These are phyloP conservation scores for Amaranthus palmeri DNA, from an alignment of 148 eudicot genomes.

Conservation along the genomic window DNA sequence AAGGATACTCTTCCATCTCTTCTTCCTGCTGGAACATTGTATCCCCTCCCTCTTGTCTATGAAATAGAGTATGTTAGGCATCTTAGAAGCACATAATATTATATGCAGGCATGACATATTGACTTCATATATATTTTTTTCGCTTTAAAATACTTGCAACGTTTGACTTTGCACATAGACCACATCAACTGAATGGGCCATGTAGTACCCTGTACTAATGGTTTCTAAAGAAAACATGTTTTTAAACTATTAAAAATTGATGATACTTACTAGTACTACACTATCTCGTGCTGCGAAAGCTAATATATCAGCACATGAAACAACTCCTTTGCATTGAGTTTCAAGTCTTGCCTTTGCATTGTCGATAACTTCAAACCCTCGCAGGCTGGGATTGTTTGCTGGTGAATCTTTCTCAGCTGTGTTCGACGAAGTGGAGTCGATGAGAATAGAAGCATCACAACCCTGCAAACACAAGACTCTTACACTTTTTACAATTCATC, in stretches of 20 bases:
- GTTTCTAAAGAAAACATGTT: no score
- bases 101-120: no score
- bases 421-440: slow-evolving; percentile 60
- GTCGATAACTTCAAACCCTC: slow-evolving; percentile 77
- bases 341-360: slow-evolving; percentile 60
- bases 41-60: slow-evolving; percentile 22
- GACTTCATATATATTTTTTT: no score
- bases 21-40: slow-evolving; percentile 29
- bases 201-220: no score
- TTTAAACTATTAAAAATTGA: background rate
- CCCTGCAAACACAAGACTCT: slow-evolving; percentile 33
- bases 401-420: slow-evolving; percentile 74
- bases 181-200: no score
- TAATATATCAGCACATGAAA: slow-evolving; percentile 31
- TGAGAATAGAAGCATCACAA: slow-evolving; percentile 79
- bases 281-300: slow-evolving; percentile 33
- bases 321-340: slow-evolving; percentile 39
- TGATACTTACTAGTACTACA: slow-evolving; percentile 18
- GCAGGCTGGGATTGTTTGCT: slow-evolving; percentile 55
- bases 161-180: no score
- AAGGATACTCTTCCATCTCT: slow-evolving; percentile 27
- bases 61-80: background rate
- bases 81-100: background rate
- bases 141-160: no score
- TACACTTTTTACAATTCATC: background rate